Base-by-base conservation (phyloP, 164 flowering plant species). In the Liriodendron chinense region DNA sequence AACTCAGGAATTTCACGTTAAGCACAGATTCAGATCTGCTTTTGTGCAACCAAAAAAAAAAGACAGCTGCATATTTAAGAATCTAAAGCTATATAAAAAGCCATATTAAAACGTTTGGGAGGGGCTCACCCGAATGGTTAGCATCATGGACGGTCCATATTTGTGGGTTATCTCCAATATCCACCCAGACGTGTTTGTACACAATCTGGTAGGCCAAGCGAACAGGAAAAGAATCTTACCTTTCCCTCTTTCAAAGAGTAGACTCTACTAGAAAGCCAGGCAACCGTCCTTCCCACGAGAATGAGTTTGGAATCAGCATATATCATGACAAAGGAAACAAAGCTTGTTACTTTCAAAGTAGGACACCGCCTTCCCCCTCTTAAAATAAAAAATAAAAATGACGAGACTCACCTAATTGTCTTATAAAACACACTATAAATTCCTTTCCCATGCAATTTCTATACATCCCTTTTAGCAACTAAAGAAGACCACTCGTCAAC, bases 211-310 rank as follows among this genome's bases (percentile, higher is more conserved):
- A 34, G 43, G 43, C 43, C 43, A 34, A 34, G 43, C 0, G 43
- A 62, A 47, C 10, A 83, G 82, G 86, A 78, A 85, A 85, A 73
- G 88, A 80, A 85, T 83, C 72, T 71, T 72, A 71, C 70, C 68
- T 82, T 73, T 68, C 78, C 73, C 59, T 56, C 47, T 23, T 34
- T 23, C 59, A 48, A 63, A 76, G 21, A 71, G 18, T 23, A 73
- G 20, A 34, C 43, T 34, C 43, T 34, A 6, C n/a, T 14, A 71
- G 47, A 72, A 16, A 28, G 56, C 69, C 70, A 7, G 7, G 68
- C 68, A 61, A 1, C 64, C n/a, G 25, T 24, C 3, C 47, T 28
- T 1, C 21, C 10, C 56, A 21, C 7, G 23, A 47, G 71, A 25
- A 47, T n/a, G 75, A 73, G 84, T 82, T 79, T 75, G 80, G 86